Base-by-base conservation (phyloP, 2,329 filamentous ascomycete genomes). In the Colletotrichum australisinense region DNA sequence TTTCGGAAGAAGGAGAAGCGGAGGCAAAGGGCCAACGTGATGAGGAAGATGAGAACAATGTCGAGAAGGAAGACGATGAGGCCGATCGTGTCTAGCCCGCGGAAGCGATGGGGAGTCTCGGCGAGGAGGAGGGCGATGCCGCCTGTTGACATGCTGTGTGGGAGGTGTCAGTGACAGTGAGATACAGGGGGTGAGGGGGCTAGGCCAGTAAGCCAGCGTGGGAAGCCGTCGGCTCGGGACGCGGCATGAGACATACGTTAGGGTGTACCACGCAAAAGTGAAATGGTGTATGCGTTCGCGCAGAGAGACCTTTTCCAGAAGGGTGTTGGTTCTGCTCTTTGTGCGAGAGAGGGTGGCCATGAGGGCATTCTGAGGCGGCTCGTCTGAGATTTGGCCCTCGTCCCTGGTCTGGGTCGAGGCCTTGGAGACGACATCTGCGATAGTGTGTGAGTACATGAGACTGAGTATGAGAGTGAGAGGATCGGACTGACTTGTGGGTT, bases 221-320 rank as follows among this genome's bases (percentile, higher is more conserved):
- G 8, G 12, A 8, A 46, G 42, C 59, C 12, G n/a, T n/a, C 42
- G 35, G 52, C 8, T 26, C 67, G 67, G 46, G 24, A 22, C 46
- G 32, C 22, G n/a, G 8, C 16, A 42, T 60, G 46, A n/a, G 19
- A 56, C 70, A 57, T 22, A 73, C 70, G 75, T 78, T 28, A 86
- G 83, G 22, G 89, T 88, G 78, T 90, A 92, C 87, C 89, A 90
- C 67, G 85, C 86, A 87, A 86, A 86, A 4, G 85, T 86, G 75
- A 86, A 86, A 76, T 86, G 85, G 26, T 76, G 69, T 26, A 81
- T 73, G 32, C 79, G 76, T 38, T 80, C 76, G 53, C 77, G 75
- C 16, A 81, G 49, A 6, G 73, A 73, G 9, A 74, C 60, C 11
- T 70, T 71, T 56, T 70, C 71, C 26, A 73, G 71, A 7, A 73